phyloP scores from a whole-genome alignment of 164 flowering plant species.

The grape (Vitis vinifera) region ASM3070453v1 NC_081812.1:20983001-20983500 shows the following conservation, averaged over 20 bases:
- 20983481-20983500: slow-evolving; percentile 57
- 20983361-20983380: too few relatives aligned
- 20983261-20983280: slow-evolving; percentile 82
- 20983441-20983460: slow-evolving; percentile 47
- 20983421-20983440: slow-evolving; percentile 70
- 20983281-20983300: slow-evolving; percentile 80
- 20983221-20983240: background rate
- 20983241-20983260: slow-evolving; percentile 35
- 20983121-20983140: background rate
- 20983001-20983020: too few relatives aligned
- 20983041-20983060: too few relatives aligned
- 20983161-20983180: background rate
- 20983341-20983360: background rate
- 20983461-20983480: slow-evolving; percentile 63
- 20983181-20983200: too few relatives aligned
- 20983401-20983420: slow-evolving; percentile 64
- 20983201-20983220: background rate
- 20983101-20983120: background rate
- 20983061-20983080: background rate
- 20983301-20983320: slow-evolving; percentile 75
- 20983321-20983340: slow-evolving; percentile 18
- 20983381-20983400: background rate
- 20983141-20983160: background rate
- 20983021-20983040: too few relatives aligned
- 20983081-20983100: background rate